Evolutionary conservation across 2,329 filamentous ascomycete species (phyloP), one percentile per base, ranked within the genome.

Genomic region (Trematosphaeria pertusa): DNA sequence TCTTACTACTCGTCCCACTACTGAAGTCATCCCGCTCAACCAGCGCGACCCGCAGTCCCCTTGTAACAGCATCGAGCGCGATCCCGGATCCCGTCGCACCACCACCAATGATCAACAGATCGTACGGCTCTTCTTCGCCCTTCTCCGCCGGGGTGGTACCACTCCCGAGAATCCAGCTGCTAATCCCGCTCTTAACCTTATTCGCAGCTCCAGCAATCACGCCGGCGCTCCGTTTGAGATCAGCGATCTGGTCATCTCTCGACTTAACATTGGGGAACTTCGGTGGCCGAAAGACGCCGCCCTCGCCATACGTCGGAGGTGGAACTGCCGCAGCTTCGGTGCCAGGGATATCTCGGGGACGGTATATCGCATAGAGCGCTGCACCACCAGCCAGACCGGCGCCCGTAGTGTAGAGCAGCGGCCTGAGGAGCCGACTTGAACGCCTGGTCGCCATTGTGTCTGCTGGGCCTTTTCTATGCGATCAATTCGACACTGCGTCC

Each of bases 11-110:
- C 31, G 89, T 93, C 21, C 89, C 89, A 52, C 86, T 82, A 60
- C 86, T 87, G 70, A 93, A 94, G 73, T 94, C 89, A 70, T 93
- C 89, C 52, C 88, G 81, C 75, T 94, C 89, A 12, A 94, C 87
- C 39, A 92, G 75, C 10, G 89, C 89, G 48, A 94, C 89, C 73
- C 86, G 89, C 62, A 93, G 75, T 2, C 89, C 89, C 58, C 89
- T 82, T 2, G 89, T 92, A 17, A 85, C 87, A 26, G 89, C 89
- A 72, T 94, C 89, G 35, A 94, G 81, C 10, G 89, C 89, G 61
- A 94, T 90, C 18, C 89, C 89, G 5, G 88, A 81, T 11, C 89
- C 89, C 2, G 89, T 93, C 11, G 89, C 89, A 55, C 89, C 89
- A 54, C 85, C 88, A 46, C 89, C 89, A 61, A 93, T 89, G 61